Evolutionary conservation across 805 yeast species (phyloP), one percentile per base, ranked within the genome.

Genomic region (Lipomyces japonicus): DNA sequence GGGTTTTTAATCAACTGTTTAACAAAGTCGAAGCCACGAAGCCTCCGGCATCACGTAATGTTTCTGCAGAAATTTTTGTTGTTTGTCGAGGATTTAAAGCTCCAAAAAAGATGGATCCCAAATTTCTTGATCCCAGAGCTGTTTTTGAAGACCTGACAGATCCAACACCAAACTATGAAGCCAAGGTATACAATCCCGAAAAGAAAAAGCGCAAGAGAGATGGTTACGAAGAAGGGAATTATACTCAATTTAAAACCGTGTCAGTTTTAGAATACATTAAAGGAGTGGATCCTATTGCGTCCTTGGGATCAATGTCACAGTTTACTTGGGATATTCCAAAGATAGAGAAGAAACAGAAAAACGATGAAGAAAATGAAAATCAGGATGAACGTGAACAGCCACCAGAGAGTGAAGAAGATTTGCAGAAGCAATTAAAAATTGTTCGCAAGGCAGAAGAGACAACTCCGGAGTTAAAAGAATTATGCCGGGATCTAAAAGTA

Each of bases 1-100:
- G 99, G 99, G 95, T 91, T 3, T 91, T 93, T 72, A 89, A 88
- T 64, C 98, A 93, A 69, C 75, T 93, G 49, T 93, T 93, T 65
- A 96, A 89, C 46, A 90, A 85, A 65, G 97, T 93, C 46, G 97
- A 93, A 69, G 99, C 99, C 18, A 93, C 99, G 0, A 93, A 93
- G 66, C 99, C 99, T 5, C 97, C 99, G 6, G 90, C 97, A 6
- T 89, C 97, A 34, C 90, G 99, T 82, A 89, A 88, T 69, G 99
- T 93, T 30, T 91, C 97, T 66, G 99, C 99, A 2, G 99, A 93
- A 75, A 93, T 93, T 64, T 93, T 93, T 65, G 98, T 93, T 41
- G 97, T 90, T 32, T 93, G 99, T 71, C 82, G 82, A 67, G 95
- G 95, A 10, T 93, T 86, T 74, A 91, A 90, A 68, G 96, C 97